Evolutionary conservation across 116 monocot genomes (phyloP).

Genomic region (Posidonia oceanica): DNA sequence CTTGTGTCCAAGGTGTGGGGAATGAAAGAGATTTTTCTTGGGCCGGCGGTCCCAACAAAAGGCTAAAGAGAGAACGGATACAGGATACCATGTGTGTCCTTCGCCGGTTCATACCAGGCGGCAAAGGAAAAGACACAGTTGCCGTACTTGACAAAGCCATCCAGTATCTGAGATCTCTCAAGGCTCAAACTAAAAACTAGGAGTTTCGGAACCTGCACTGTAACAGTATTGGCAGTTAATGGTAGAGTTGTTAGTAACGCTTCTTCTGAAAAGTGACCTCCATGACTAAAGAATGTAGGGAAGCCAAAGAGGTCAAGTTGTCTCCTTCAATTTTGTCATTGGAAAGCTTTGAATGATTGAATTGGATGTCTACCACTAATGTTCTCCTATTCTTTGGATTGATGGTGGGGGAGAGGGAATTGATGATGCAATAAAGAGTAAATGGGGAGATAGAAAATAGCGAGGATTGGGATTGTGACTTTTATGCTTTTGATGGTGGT

Average conservation of each 20-base stretch:
- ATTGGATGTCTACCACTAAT: neutral
- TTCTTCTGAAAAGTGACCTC: neutral
- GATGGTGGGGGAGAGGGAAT: neutral
- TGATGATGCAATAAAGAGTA: neutral
- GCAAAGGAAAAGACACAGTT: slow-evolving; percentile 41
- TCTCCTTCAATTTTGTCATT: neutral
- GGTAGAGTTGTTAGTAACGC: neutral
- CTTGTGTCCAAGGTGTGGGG: neutral
- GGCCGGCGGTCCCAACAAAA: neutral
- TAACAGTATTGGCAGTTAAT: neutral
- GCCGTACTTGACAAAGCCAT: slow-evolving; percentile 70
- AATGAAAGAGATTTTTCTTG: slow-evolving; percentile 4
- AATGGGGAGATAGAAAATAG: neutral
- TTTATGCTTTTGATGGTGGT: slow-evolving; percentile 7
- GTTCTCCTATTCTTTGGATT: neutral
- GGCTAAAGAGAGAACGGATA: slow-evolving; percentile 37
- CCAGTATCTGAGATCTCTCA: slow-evolving; percentile 47
- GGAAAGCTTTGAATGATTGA: neutral
- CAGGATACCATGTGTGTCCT: slow-evolving; percentile 38
- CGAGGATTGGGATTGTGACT: neutral
- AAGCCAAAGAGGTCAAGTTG: too few species aligned
- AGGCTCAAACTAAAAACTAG: neutral
- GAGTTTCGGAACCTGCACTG: neutral
- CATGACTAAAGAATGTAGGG: neutral
- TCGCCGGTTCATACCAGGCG: slow-evolving; percentile 48